These are phyloP conservation scores for Phaseolus lunatus DNA, from an alignment of 306 rosid species.

Conservation along the genomic window DNA sequence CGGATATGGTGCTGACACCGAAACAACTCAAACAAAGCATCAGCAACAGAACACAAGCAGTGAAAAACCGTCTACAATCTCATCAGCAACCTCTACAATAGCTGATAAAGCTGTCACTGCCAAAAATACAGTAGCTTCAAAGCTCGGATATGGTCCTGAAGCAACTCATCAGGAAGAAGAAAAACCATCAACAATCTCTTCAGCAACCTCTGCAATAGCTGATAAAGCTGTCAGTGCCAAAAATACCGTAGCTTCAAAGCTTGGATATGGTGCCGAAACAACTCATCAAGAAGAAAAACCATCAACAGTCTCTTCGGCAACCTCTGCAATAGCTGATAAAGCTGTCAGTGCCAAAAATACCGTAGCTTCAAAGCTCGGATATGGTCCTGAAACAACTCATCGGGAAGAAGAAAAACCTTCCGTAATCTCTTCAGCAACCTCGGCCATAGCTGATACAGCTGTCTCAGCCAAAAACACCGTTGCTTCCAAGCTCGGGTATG, in stretches of 20 bases:
- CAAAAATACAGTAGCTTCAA: conserved; percentile 49
- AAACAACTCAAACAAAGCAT: not conserved
- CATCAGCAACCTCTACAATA: conserved; percentile 44
- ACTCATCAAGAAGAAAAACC: not conserved
- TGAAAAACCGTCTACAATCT: conserved; percentile 31
- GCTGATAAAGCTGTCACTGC: conserved; percentile 13
- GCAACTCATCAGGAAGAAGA: not conserved
- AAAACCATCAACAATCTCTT: conserved; percentile 22
- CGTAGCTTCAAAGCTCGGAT: conserved; percentile 59
- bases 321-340: conserved; percentile 42
- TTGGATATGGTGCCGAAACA: conserved; percentile 48
- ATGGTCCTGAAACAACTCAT: conserved; percentile 13
- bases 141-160: conserved; percentile 52
- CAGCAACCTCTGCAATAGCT: conserved; percentile 45
- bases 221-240: not conserved
- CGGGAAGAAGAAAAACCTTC: conserved; percentile 5
- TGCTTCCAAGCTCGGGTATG: conserved; percentile 58
- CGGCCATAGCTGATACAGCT: conserved; percentile 40
- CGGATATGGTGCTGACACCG: not conserved
- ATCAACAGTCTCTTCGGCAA: conserved; percentile 41
- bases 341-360: conserved; percentile 22
- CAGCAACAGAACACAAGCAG: not conserved
- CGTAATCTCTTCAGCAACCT: conserved; percentile 41
- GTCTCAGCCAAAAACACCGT: conserved; percentile 31
- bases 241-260: conserved; percentile 54